Evolutionary conservation across 768 basidiomycete species (phyloP), one percentile per base, ranked within the genome.

Genomic region (Pholiota microspora): DNA sequence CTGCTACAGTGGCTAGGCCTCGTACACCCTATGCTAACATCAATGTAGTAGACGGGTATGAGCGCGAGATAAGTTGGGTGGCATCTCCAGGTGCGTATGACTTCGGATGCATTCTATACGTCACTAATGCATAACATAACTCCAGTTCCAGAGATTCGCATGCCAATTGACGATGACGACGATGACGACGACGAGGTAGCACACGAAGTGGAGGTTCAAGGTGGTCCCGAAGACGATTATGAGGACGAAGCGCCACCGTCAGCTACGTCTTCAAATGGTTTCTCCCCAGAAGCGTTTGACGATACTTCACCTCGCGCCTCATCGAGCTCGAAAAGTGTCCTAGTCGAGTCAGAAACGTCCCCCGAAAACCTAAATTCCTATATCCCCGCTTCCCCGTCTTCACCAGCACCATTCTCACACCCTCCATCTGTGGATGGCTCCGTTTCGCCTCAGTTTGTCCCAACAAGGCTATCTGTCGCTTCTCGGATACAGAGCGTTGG

Each of bases 21-120:
- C 77, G 78, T 34, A 78, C 78, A 12, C 76, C 78, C n/a, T 80
- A 78, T 53, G 59, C 58, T 31, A 31, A 31, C 29, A 6, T 12
- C 23, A 63, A 59, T 52, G 51, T 55, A 50, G 64, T 68, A 31
- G 76, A 79, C 47, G 74, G 71, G 46, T 75, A 69, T 27, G 81
- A 83, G 27, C 77, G 85, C 59, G 79, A 84, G 60, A 82, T 84
- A 42, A 92, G 89, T 62, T 92, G 89, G 89, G 74, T 89, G 32
- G 88, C 86, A 36, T 82, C 84, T 45, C 85, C 80, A 65, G 84
- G 89, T 89, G 62, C 61, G 82, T 73, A 38, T 36, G 36, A 35
- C 24, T n/a, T 45, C 9, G 28, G 47, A 24, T 25, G 21, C 50
- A 49, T n/a, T 42, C 46, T 50, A n/a, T 47, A 54, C 34, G 21